phyloP scores from a whole-genome alignment of 2,329 filamentous ascomycete genomes.

The Cadophora malorum region DNA sequence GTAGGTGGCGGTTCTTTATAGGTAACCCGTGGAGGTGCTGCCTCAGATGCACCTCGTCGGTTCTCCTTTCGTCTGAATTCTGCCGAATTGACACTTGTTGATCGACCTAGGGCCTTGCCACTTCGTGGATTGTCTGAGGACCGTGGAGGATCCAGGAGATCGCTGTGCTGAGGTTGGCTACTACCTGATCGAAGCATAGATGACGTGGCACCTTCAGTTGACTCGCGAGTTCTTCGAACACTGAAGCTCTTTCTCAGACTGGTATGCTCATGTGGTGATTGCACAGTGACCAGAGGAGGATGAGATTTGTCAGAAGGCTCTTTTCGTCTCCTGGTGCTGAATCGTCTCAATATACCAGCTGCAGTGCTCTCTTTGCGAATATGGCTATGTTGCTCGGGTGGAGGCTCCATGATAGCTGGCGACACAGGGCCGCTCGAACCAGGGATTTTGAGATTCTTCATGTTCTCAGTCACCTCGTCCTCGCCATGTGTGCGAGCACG shows the following conservation, averaged over 20 bases:
- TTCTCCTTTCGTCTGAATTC: slow-evolving; percentile 74
- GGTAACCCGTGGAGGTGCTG: slow-evolving; percentile 55
- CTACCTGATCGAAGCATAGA: slow-evolving; percentile 60
- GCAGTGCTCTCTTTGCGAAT: slow-evolving; percentile 85
- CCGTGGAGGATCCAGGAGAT: slow-evolving; percentile 76
- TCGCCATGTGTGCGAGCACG: slow-evolving; percentile 93
- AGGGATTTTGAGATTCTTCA: slow-evolving; percentile 68
- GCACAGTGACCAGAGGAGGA: slow-evolving; percentile 78
- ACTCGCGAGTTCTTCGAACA: slow-evolving; percentile 67
- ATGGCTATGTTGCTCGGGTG: slow-evolving; percentile 58
- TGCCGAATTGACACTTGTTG: slow-evolving; percentile 89
- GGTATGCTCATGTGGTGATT: slow-evolving; percentile 72
- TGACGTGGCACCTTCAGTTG: slow-evolving; percentile 53
- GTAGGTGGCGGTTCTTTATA: slow-evolving; percentile 73
- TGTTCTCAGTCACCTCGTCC: slow-evolving; percentile 79
- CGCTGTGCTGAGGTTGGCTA: slow-evolving; percentile 76
- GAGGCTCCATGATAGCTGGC: slow-evolving; percentile 60
- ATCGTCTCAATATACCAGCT: slow-evolving; percentile 81
- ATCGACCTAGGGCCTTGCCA: slow-evolving; percentile 78
- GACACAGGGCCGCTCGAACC: slow-evolving; percentile 54
- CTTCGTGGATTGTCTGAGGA: slow-evolving; percentile 65
- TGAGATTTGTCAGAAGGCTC: slow-evolving; percentile 67
- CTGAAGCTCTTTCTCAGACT: slow-evolving; percentile 87
- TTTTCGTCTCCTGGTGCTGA: slow-evolving; percentile 84
- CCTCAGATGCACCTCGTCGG: slow-evolving; percentile 60